These are phyloP conservation scores for Exophiala lecanii-corni DNA, from an alignment of 2,329 filamentous ascomycete species.

Conservation along the genomic window DNA sequence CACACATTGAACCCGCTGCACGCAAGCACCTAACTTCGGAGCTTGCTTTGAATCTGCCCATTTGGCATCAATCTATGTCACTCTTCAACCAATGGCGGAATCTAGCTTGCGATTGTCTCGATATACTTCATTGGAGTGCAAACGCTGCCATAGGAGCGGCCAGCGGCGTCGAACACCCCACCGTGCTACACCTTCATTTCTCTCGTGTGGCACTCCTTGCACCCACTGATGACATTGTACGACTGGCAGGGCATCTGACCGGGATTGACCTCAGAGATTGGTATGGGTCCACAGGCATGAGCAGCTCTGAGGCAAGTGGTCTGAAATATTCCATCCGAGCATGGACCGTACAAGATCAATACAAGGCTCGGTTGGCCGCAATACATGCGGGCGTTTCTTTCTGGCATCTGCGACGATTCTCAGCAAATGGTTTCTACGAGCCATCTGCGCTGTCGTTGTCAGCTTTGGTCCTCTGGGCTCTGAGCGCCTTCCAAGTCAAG, in stretches of 20 bases:
- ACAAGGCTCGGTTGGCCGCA: slow-evolving; percentile 51
- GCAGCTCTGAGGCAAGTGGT: slow-evolving; percentile 21
- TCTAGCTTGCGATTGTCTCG: slow-evolving; percentile 42
- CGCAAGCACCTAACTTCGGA: slow-evolving; percentile 35
- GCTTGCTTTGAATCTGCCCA: slow-evolving; percentile 30
- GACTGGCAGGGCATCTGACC: slow-evolving; percentile 37
- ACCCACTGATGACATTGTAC: slow-evolving; percentile 43
- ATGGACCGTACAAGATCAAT: slow-evolving; percentile 49
- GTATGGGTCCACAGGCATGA: too few relatives aligned
- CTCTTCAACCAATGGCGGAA: slow-evolving; percentile 44
- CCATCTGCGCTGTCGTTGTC: slow-evolving; percentile 42
- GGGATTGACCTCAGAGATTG: too few relatives aligned
- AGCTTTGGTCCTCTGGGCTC: slow-evolving; percentile 46
- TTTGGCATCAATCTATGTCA: slow-evolving; percentile 45
- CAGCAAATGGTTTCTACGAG: slow-evolving; percentile 45
- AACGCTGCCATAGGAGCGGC: slow-evolving; percentile 47
- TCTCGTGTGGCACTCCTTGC: slow-evolving; percentile 49
- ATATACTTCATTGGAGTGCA: slow-evolving; percentile 56
- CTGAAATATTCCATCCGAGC: slow-evolving; percentile 35
- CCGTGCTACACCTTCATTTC: slow-evolving; percentile 52
- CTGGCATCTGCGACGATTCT: slow-evolving; percentile 50
- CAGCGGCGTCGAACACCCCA: slow-evolving; percentile 50
- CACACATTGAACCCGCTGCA: slow-evolving; percentile 41
- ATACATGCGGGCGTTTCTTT: slow-evolving; percentile 50
- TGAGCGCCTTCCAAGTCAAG: slow-evolving; percentile 33